Percentiles rank a stretch among this genome's conserved stretches.
Conservation (phyloP, 306 rosid species). For the Ormosia emarginata region DNA sequence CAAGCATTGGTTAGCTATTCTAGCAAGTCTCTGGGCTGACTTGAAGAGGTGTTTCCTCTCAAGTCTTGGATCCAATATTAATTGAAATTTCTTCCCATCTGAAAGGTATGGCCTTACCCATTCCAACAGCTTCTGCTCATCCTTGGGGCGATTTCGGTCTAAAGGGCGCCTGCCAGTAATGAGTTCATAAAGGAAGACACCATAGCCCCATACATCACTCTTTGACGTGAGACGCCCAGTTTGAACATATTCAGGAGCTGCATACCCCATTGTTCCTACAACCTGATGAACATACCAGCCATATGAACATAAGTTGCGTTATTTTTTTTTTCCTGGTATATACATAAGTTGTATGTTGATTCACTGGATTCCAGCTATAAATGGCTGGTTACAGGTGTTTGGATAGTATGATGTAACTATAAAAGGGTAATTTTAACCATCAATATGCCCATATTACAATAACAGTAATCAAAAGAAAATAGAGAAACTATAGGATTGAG, state of each 20-base stretch:
- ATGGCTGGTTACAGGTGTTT: background rate
- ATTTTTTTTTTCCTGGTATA: too few relatives aligned
- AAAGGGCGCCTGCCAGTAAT: conserved; percentile 92
- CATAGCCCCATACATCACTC: conserved; percentile 93
- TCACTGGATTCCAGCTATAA: background rate
- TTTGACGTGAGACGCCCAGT: conserved; percentile 88
- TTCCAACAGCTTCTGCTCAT: conserved; percentile 91
- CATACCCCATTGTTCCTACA: conserved; percentile 97
- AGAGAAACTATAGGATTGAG: background rate
- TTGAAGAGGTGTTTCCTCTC: conserved; percentile 64
- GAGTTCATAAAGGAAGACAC: conserved; percentile 93
- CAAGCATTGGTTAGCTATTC: conserved; percentile 81
- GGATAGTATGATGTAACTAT: background rate
- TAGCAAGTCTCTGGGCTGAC: conserved; percentile 70
- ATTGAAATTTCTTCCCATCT: conserved; percentile 67
- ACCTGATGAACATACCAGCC: conserved; percentile 51
- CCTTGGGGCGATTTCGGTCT: conserved; percentile 84
- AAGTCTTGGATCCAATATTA: conserved; percentile 86
- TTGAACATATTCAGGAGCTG: conserved; percentile 93
- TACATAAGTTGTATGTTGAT: background rate
- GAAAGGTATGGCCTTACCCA: conserved; percentile 90
- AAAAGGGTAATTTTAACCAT: background rate
- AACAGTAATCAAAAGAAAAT: background rate
- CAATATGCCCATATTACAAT: conserved; percentile 10
- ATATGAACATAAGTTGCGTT: conserved; percentile 11